Conservation (phyloP, 2,329 filamentous ascomycete genomes). For the Lizonia empirigonia region DNA sequence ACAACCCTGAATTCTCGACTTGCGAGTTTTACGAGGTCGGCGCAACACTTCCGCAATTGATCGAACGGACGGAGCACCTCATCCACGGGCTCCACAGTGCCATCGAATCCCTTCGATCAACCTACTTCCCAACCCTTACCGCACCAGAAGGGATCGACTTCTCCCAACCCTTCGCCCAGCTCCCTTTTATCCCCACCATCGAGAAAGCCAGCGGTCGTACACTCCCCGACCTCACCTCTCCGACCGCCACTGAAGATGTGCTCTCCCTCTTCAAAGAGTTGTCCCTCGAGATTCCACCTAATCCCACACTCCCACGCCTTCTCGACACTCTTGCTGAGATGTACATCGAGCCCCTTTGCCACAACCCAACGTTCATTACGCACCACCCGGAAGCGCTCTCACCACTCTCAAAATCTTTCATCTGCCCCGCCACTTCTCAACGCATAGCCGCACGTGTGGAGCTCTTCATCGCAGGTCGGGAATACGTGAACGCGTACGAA, state of each 20-base stretch:
- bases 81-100: slow-evolving; percentile 52
- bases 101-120: slow-evolving; percentile 54
- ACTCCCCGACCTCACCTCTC: slow-evolving; percentile 61
- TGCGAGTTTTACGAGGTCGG: slow-evolving; percentile 97
- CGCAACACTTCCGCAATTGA: slow-evolving; percentile 75
- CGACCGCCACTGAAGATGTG: slow-evolving; percentile 64
- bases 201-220: slow-evolving; percentile 68
- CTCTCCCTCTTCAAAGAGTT: slow-evolving; percentile 60
- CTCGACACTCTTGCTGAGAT: slow-evolving; percentile 78
- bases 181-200: slow-evolving; percentile 83
- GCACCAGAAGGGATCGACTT: slow-evolving; percentile 62
- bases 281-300: slow-evolving; percentile 56
- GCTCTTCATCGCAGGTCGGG: slow-evolving; percentile 78
- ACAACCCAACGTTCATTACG: slow-evolving; percentile 79
- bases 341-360: slow-evolving; percentile 80
- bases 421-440: slow-evolving; percentile 69
- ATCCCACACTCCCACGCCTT: slow-evolving; percentile 68
- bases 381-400: slow-evolving; percentile 91
- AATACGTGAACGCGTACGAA: slow-evolving; percentile 96
- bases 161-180: slow-evolving; percentile 61
- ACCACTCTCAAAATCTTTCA: slow-evolving; percentile 85
- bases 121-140: slow-evolving; percentile 36
- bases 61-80: slow-evolving; percentile 75
- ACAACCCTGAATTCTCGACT: slow-evolving; percentile 97
- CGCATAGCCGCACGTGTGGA: slow-evolving; percentile 81